Conservation (phyloP, 768 basidiomycete genomes). For the Podaxis sp. region DNA sequence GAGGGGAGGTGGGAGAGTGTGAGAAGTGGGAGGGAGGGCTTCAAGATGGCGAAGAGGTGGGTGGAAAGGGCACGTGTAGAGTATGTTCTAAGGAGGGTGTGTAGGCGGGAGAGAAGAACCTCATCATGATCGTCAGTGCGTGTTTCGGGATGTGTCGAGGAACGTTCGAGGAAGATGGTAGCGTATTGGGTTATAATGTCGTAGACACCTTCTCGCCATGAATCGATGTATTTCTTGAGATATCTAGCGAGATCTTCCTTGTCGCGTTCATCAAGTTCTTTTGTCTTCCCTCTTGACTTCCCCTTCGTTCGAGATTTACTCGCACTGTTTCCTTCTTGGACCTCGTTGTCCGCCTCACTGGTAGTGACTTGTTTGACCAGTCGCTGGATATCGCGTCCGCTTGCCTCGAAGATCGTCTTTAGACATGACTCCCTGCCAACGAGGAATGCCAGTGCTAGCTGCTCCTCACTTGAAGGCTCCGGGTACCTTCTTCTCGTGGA, state of each 20-base stretch:
- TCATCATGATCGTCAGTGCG: slow-evolving; percentile 19
- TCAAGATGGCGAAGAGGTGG: slow-evolving; percentile 67
- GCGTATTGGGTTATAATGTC: slow-evolving; percentile 89
- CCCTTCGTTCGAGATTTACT: slow-evolving; percentile 16
- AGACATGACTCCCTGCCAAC: slow-evolving; percentile 64
- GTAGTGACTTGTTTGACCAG: slow-evolving; percentile 25
- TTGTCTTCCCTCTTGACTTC: slow-evolving; percentile 17
- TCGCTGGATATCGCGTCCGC: slow-evolving; percentile 44
- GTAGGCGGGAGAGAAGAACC: slow-evolving; percentile 32
- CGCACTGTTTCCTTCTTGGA: not conserved
- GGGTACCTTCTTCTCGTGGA: slow-evolving; percentile 20
- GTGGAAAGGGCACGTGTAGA: slow-evolving; percentile 57
- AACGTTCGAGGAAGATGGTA: slow-evolving; percentile 82
- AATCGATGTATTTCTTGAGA: slow-evolving; percentile 83
- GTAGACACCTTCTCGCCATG: slow-evolving; percentile 90
- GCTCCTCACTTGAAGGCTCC: slow-evolving; percentile 52
- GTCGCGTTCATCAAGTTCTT: slow-evolving; percentile 53
- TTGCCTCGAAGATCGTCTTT: slow-evolving; percentile 51
- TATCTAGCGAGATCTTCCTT: slow-evolving; percentile 74
- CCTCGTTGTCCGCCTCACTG: not conserved
- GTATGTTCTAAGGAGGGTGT: slow-evolving; percentile 62
- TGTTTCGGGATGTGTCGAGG: slow-evolving; percentile 25
- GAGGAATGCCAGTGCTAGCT: slow-evolving; percentile 86
- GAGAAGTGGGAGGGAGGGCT: slow-evolving; percentile 57
- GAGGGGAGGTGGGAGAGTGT: slow-evolving; percentile 70